Base-by-base conservation (phyloP, 257 asterid genomes). In the Cinchona pubescens region DNA sequence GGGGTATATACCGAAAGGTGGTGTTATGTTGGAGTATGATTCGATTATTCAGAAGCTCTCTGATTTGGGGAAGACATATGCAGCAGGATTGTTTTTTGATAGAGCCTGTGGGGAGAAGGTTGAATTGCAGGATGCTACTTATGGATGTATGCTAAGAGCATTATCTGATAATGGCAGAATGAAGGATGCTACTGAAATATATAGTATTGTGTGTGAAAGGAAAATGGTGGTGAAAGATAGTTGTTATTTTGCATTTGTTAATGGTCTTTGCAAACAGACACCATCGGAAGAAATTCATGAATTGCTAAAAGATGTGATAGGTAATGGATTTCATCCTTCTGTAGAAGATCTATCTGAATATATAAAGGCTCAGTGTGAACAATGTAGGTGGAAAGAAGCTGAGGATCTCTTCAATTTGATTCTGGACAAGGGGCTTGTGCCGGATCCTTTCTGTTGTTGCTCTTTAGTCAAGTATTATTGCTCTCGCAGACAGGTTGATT, bases 381-480 rank as follows among this genome's bases (percentile, higher is more conserved):
- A 80, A 51, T 73, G 60, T 45, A 79, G 56, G 68, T 93, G 96
- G 96, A 67, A 77, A 61, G 93, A 88, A 76, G 95, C 89, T 2
- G 96, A 85, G 82, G 91, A 85, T 74, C 85, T 93, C 60, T 67
- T 86, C 30, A 63, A 75, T 71, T 69, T 76, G 29, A 56, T 84
- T 76, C 63, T 87, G 21, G 78, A 80, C 35, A 84, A 56, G 86
- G 89, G 95, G 69, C 75, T 82, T 77, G 67, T 85, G 69, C 85
- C 83, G 16, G 92, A 89, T 79, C 74, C 90, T 21, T 40, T 32
- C n/a, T 84, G 85, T 37, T 93, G 82, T 79, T 84, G 86, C 82
- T 86, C 76, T 49, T 79, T 93, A 70, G 86, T 91, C 77, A 83
- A 72, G 74, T 84, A 74, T 58, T 88, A 86, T 75, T 93, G 97